These are phyloP conservation scores for Mycena amicta DNA, from an alignment of 768 basidiomycete genomes.

Conservation along the genomic window DNA sequence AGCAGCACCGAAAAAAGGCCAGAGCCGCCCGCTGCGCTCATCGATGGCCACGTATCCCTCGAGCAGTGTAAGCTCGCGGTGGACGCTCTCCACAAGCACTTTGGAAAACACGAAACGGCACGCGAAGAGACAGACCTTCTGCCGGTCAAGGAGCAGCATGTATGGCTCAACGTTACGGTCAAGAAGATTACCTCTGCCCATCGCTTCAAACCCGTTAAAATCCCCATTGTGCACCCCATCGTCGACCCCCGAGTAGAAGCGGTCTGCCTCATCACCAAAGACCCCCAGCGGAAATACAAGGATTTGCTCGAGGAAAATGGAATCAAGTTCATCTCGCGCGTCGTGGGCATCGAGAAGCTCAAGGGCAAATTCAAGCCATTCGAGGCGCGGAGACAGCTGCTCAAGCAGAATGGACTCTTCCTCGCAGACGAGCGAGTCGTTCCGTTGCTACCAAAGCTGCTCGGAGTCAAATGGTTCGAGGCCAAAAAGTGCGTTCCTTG, in stretches of 20 bases:
- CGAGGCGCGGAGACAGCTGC: constrained; percentile 78
- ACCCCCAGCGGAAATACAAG: constrained; percentile 73
- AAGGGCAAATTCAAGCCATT: constrained; percentile 91
- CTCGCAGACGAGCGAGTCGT: constrained; percentile 91
- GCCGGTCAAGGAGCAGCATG: constrained; percentile 75
- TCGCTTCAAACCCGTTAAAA: constrained; percentile 78
- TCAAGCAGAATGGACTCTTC: constrained; percentile 91
- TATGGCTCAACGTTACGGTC: constrained; percentile 89
- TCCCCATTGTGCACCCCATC: constrained; percentile 79
- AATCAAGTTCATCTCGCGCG: constrained; percentile 60
- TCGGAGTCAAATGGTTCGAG: constrained; percentile 90
- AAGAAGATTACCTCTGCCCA: constrained; percentile 78
- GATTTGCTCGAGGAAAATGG: constrained; percentile 1
- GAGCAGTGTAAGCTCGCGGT: constrained; percentile 80
- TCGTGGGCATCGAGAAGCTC: constrained; percentile 89
- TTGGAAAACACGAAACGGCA: constrained; percentile 61
- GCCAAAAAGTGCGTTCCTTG: constrained; percentile 82
- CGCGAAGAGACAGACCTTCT: constrained; percentile 76
- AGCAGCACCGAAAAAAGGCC: background rate
- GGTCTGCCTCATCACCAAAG: constrained; percentile 92
- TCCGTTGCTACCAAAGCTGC: constrained; percentile 80
- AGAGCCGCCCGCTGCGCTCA: constrained; percentile 34
- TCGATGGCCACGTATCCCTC: constrained; percentile 70
- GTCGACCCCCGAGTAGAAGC: constrained; percentile 81
- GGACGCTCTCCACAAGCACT: constrained; percentile 74